Evolutionary conservation across 2,329 filamentous ascomycete species (phyloP).

Genomic region (Chaetomium sp.): DNA sequence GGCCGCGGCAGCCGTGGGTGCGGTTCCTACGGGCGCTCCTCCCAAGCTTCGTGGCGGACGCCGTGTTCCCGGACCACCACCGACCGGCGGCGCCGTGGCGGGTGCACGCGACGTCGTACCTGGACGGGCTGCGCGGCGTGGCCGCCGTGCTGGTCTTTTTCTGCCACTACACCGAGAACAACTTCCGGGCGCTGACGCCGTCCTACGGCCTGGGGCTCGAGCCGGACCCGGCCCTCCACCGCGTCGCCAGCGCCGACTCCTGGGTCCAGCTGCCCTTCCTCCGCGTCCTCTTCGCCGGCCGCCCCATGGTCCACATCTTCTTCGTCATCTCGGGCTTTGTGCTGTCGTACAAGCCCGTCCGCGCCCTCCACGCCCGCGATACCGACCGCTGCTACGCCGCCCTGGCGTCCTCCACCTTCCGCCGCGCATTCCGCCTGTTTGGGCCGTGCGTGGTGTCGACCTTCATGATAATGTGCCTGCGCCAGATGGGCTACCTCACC

Average conservation of each 20-base stretch:
- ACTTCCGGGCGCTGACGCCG: conserved; percentile 41
- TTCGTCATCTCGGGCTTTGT: conserved; percentile 56
- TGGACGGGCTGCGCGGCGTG: conserved; percentile 54
- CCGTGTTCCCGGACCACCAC: conserved; percentile 39
- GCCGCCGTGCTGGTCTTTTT: conserved; percentile 52
- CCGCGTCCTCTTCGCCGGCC: conserved; percentile 48
- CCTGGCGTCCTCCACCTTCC: conserved; percentile 51
- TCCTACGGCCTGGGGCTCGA: conserved; percentile 43
- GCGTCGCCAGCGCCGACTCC: conserved; percentile 29
- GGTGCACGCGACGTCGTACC: conserved; percentile 49
- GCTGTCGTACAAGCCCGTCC: conserved; percentile 49
- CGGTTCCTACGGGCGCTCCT: conserved; percentile 35
- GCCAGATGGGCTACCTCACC: conserved; percentile 37
- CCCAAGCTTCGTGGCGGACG: conserved; percentile 42
- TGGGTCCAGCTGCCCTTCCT: conserved; percentile 49
- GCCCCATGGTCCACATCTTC: conserved; percentile 54
- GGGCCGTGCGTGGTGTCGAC: conserved; percentile 49
- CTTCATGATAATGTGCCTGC: conserved; percentile 43
- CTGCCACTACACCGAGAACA: conserved; percentile 50
- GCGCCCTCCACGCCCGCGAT: conserved; percentile 45
- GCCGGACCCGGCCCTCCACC: conserved; percentile 35
- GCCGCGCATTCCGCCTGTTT: conserved; percentile 51
- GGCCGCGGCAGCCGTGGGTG: conserved; percentile 8
- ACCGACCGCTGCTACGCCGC: conserved; percentile 43
- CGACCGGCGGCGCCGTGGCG: conserved; percentile 31